Base-by-base conservation (phyloP, 129 eudicot species). In the Tagetes erecta region DNA sequence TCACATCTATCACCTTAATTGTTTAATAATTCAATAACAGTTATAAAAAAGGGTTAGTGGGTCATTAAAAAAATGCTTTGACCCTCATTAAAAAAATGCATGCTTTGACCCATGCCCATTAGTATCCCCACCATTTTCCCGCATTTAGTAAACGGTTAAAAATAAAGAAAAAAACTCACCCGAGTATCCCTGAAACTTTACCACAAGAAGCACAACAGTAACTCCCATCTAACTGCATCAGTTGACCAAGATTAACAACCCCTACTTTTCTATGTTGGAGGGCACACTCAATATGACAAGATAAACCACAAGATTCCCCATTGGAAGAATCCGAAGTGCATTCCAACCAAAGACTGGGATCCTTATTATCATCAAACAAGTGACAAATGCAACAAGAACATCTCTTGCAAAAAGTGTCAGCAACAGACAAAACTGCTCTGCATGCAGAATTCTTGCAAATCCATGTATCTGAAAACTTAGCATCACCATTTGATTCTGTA, bases 201-300 rank as follows among this genome's bases (percentile, higher is more conserved):
- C 98, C 98, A 82, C 98, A 94, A 58, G 96, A 86, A 67, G 89
- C 96, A 76, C 98, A 94, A 65, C 98, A 94, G 42, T 86, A 94
- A 77, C 97, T 90, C 72, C 98, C 98, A 51, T 94, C 98, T 64
- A 90, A 70, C 80, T 94, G 92, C 96, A 90, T 85, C 84, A 88
- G 74, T 42, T 80, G 88, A 45, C 97, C 98, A 66, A 88, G 88
- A 83, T 90, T 88, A 70, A 88, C 96, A 59, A 90, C 97, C 53
- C 98, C 98, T 33, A 83, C 93, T 81, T 90, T 94, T 38, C 83
- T 82, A 34, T 73, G 85, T 72, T 83, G 86, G 9, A 94, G 80
- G n/a, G 97, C 99, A 88, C 99, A 94, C 67, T 94, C 99, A 80
- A 88, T 84, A 78, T 94, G 98, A 82, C 98, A 94, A 69, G 96